These are phyloP conservation scores for Cystofilobasidium capitatum DNA, from an alignment of 768 basidiomycete genomes.

Conservation along the genomic window DNA sequence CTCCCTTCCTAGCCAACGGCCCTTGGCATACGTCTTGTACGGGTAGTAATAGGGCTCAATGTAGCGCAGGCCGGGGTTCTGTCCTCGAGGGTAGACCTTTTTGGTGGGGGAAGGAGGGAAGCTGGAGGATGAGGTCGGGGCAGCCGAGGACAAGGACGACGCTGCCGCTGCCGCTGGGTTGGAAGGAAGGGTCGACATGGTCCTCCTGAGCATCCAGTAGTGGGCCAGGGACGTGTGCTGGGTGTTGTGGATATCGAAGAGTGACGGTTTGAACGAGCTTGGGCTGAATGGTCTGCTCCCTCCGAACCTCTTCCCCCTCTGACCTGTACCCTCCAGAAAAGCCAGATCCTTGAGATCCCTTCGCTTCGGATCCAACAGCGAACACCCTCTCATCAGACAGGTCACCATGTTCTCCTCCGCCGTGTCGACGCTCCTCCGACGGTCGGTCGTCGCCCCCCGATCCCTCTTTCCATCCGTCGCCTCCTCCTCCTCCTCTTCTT, in stretches of 20 bases:
- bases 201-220: neutral
- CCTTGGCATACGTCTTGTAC: slow-evolving; percentile 81
- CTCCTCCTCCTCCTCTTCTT: slow-evolving; percentile 3
- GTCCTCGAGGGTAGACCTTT: slow-evolving; percentile 31
- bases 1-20: slow-evolving; percentile 42
- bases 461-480: too few species aligned
- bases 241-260: too few species aligned
- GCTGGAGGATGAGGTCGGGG: neutral
- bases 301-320: too few species aligned
- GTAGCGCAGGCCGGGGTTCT: slow-evolving; percentile 57
- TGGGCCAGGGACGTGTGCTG: neutral
- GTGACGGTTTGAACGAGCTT: too few species aligned
- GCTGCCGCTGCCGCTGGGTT: neutral
- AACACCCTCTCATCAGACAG: neutral
- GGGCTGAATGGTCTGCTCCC: too few species aligned
- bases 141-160: neutral
- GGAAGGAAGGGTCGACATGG: neutral
- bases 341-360: neutral
- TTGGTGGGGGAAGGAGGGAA: neutral
- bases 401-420: neutral
- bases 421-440: slow-evolving; percentile 17
- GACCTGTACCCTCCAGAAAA: too few species aligned
- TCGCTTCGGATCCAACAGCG: neutral
- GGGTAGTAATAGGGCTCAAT: slow-evolving; percentile 85
- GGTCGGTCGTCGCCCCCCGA: slow-evolving; percentile 3